Evolutionary conservation across 2,329 filamentous ascomycete genomes (phyloP).

Genomic region (Ceratocystis variospora): DNA sequence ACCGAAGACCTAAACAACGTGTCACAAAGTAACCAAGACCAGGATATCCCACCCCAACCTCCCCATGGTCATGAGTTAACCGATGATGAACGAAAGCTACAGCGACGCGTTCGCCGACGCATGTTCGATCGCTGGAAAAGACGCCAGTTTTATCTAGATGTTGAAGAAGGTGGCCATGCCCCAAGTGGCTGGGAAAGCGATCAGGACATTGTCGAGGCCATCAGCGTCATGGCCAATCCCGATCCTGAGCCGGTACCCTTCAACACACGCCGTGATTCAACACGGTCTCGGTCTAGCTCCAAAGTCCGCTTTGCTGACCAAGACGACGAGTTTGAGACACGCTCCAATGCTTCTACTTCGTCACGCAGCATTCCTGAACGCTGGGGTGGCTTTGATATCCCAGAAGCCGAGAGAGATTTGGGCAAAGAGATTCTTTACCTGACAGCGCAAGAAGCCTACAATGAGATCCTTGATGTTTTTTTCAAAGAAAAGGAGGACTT

Average conservation of each 20-base stretch:
- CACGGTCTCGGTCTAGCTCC: slow-evolving; percentile 59
- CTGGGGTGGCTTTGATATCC: slow-evolving; percentile 69
- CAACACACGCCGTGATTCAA: slow-evolving; percentile 30
- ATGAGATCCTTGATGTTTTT: slow-evolving; percentile 75
- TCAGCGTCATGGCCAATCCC: slow-evolving; percentile 24
- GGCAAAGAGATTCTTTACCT: slow-evolving; percentile 85
- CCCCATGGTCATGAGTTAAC: background rate
- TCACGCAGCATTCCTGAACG: slow-evolving; percentile 58
- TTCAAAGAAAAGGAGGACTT: slow-evolving; percentile 72
- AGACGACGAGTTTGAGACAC: slow-evolving; percentile 49
- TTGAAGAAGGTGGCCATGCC: slow-evolving; percentile 61
- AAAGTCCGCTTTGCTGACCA: slow-evolving; percentile 68
- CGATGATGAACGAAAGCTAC: background rate
- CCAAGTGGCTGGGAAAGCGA: slow-evolving; percentile 39
- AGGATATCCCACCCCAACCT: background rate
- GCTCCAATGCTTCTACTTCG: slow-evolving; percentile 59
- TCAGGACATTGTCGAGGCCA: slow-evolving; percentile 39
- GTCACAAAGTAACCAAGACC: background rate
- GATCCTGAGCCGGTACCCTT: slow-evolving; percentile 21
- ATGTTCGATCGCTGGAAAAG: slow-evolving; percentile 62
- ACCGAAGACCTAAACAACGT: background rate
- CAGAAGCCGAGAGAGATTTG: slow-evolving; percentile 66
- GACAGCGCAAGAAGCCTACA: slow-evolving; percentile 81
- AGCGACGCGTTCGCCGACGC: slow-evolving; percentile 32
- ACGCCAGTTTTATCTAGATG: slow-evolving; percentile 68